These are phyloP conservation scores for Nadsonia fulvescens DNA, from an alignment of 805 yeast species.

Conservation along the genomic window DNA sequence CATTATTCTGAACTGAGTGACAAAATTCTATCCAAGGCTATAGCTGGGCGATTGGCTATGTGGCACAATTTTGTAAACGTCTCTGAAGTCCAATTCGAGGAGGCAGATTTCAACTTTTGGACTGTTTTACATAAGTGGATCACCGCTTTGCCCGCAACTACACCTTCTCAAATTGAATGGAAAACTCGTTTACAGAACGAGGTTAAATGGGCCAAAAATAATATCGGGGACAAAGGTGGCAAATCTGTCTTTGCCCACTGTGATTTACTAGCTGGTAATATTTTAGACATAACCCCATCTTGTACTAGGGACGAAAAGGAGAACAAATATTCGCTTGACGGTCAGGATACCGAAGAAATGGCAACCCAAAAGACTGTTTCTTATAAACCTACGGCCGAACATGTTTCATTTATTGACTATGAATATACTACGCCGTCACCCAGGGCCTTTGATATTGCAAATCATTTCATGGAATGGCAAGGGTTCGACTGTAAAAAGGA, in stretches of 20 bases:
- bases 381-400: constrained; percentile 1
- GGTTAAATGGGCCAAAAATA: constrained; percentile 32
- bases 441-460: constrained; percentile 80
- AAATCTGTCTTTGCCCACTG: constrained; percentile 44
- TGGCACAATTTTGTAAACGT: constrained; percentile 42
- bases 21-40: constrained; percentile 31
- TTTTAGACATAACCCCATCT: no score
- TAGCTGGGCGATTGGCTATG: constrained; percentile 49
- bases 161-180: constrained; percentile 20
- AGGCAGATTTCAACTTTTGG: constrained; percentile 16
- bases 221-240: constrained; percentile 29
- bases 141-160: constrained; percentile 31
- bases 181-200: constrained; percentile 29
- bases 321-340: constrained; percentile 3
- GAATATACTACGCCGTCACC: constrained; percentile 87
- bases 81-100: constrained; percentile 24
- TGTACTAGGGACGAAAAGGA: background rate
- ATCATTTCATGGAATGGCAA: constrained; percentile 93
- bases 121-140: constrained; percentile 39
- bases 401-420: constrained; percentile 57
- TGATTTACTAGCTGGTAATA: constrained; percentile 58
- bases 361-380: constrained; percentile 2
- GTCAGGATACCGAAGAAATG: constrained; percentile 1
- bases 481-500: constrained; percentile 54
- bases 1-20: constrained; percentile 34